Evolutionary conservation across 225 moss, liverwort and hornwort genomes (phyloP).

Genomic region (Bryoerythrophyllum caledonicum): DNA sequence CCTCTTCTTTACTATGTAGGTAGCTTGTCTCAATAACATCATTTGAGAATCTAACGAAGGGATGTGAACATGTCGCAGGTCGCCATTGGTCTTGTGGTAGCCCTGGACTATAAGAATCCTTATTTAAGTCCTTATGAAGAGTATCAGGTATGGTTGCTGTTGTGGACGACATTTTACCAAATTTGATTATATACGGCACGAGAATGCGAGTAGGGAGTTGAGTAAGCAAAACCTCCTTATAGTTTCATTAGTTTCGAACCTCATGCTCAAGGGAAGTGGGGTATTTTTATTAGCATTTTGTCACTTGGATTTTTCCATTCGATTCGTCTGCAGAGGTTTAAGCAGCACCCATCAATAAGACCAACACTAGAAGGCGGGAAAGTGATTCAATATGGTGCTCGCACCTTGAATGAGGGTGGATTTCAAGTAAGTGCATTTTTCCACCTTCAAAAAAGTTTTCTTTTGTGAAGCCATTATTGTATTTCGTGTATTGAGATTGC

Average conservation of each 20-base stretch:
- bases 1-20: not conserved
- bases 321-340: conserved; percentile 55
- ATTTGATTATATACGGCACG: not conserved
- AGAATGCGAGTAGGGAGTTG: not conserved
- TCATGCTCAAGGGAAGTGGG: not conserved
- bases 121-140: conserved; percentile 79
- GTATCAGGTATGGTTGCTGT: conserved; percentile 52
- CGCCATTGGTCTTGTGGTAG: conserved; percentile 72
- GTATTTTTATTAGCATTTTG: not conserved
- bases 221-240: not conserved
- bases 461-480: not conserved
- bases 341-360: conserved; percentile 70
- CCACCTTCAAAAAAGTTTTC: not conserved
- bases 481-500: not conserved
- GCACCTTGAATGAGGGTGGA: conserved; percentile 79
- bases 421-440: conserved; percentile 49
- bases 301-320: not conserved
- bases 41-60: not conserved
- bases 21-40: not conserved
- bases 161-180: not conserved
- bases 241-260: not conserved
- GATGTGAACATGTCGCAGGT: conserved; percentile 40
- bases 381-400: conserved; percentile 82
- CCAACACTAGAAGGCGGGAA: conserved; percentile 71
- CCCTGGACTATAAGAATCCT: conserved; percentile 72